A percentile compares a stretch with the other conserved stretches of the same genome.
phyloP scores from a whole-genome alignment of 768 basidiomycete genomes.

The Termitomyces eurrhizus region DNA sequence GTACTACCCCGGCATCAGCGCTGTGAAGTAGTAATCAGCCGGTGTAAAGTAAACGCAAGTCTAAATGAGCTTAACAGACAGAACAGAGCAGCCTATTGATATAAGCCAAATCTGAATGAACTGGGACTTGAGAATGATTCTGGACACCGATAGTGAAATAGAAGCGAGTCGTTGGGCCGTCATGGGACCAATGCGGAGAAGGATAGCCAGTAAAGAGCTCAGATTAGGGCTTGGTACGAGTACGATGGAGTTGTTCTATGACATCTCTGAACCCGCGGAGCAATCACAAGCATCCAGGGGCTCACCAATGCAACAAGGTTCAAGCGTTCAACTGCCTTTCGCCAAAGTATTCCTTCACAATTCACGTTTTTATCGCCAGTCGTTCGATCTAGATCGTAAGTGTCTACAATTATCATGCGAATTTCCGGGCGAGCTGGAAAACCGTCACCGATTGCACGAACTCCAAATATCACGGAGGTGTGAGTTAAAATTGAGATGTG shows the following conservation, averaged over 20 bases:
- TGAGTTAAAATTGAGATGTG: background rate
- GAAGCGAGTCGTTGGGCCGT: background rate
- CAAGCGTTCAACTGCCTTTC: background rate
- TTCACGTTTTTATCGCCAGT: background rate
- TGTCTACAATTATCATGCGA: background rate
- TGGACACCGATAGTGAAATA: background rate
- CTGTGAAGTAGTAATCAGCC: background rate
- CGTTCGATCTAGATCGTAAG: background rate
- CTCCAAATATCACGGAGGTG: background rate
- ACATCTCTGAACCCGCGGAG: background rate
- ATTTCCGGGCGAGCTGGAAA: background rate
- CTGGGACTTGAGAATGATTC: background rate
- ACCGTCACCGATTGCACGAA: conserved; percentile 1
- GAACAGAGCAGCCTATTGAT: background rate
- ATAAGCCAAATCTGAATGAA: background rate
- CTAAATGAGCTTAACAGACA: background rate
- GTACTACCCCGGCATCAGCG: background rate
- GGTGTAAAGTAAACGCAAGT: background rate
- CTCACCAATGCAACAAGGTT: background rate
- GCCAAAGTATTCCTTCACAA: background rate
- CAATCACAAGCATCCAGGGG: background rate
- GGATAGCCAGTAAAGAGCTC: background rate
- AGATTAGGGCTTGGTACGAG: background rate
- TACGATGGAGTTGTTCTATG: background rate
- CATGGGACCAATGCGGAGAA: background rate